phyloP scores from a whole-genome alignment of 1,284 basidiomycete genomes.

The Spongiforma sp. region DNA sequence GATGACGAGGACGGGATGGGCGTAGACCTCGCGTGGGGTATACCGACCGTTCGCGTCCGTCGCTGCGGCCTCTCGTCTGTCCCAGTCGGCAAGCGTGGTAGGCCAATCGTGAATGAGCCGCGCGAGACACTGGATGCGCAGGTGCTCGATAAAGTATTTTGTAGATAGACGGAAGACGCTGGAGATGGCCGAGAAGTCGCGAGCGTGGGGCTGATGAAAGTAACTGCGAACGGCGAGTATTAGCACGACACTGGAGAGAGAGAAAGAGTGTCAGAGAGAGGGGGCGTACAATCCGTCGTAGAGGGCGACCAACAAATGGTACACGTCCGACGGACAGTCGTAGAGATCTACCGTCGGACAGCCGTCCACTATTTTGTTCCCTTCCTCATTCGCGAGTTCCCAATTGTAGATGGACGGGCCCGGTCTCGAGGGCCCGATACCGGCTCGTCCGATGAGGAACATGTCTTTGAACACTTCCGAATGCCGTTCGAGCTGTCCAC shows the following conservation, averaged over 20 bases:
- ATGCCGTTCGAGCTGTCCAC: slow-evolving; percentile 70
- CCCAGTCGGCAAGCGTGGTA: slow-evolving; percentile 64
- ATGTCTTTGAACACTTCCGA: slow-evolving; percentile 73
- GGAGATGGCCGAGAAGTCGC: slow-evolving; percentile 61
- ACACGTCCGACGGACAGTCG: slow-evolving; percentile 61
- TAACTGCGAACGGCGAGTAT: slow-evolving; percentile 33
- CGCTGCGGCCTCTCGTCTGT: slow-evolving; percentile 61
- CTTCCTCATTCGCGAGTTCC: slow-evolving; percentile 24
- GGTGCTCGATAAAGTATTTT: slow-evolving; percentile 70
- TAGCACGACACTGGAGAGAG: too few species aligned
- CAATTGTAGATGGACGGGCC: neutral
- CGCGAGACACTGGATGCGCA: slow-evolving; percentile 59
- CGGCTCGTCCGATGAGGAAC: slow-evolving; percentile 57
- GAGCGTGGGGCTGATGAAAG: slow-evolving; percentile 47
- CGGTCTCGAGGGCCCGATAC: slow-evolving; percentile 2
- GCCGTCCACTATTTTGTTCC: slow-evolving; percentile 52
- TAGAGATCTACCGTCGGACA: slow-evolving; percentile 57
- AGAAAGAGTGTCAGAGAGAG: too few species aligned
- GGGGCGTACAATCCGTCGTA: slow-evolving; percentile 53
- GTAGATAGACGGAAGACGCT: slow-evolving; percentile 68
- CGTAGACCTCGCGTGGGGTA: slow-evolving; percentile 49
- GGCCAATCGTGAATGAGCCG: slow-evolving; percentile 69
- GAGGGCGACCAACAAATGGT: slow-evolving; percentile 63
- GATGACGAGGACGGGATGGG: slow-evolving; percentile 67
- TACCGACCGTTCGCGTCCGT: slow-evolving; percentile 52